Conservation (phyloP, 2,329 filamentous ascomycete genomes). For the Emergomyces orientalis region DNA sequence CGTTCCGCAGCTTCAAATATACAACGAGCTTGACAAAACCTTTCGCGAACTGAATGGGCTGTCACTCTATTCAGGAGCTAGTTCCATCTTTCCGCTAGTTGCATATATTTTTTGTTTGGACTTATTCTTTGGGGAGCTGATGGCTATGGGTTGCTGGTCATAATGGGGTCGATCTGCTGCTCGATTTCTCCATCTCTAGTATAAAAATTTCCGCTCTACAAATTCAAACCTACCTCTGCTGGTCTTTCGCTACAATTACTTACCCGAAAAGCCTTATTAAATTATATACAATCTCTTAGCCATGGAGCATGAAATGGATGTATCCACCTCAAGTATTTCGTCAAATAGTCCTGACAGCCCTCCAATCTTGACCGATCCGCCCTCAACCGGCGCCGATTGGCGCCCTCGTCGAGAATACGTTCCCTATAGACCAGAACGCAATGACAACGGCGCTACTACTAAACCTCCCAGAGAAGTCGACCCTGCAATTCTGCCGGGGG, state of each 20-base stretch:
- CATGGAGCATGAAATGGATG: background rate
- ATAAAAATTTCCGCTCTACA: background rate
- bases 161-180: background rate
- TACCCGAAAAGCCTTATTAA: background rate
- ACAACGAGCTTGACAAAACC: background rate
- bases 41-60: background rate
- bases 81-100: background rate
- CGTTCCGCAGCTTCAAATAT: background rate
- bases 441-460: background rate
- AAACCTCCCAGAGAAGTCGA: slow-evolving; percentile 17
- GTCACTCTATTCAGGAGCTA: background rate
- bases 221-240: background rate
- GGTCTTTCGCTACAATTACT: background rate
- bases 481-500: slow-evolving; percentile 28
- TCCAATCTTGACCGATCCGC: background rate
- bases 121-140: background rate
- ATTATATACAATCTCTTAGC: background rate
- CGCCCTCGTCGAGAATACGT: slow-evolving; percentile 3
- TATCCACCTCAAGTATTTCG: background rate
- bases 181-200: background rate
- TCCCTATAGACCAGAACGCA: slow-evolving; percentile 1
- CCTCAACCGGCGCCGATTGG: slow-evolving; percentile 1
- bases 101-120: background rate
- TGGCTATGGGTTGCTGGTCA: background rate
- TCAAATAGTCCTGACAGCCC: background rate